Evolutionary conservation across 202 grass and related monocot genomes (phyloP).

Genomic region (Hordeum pubiflorum): DNA sequence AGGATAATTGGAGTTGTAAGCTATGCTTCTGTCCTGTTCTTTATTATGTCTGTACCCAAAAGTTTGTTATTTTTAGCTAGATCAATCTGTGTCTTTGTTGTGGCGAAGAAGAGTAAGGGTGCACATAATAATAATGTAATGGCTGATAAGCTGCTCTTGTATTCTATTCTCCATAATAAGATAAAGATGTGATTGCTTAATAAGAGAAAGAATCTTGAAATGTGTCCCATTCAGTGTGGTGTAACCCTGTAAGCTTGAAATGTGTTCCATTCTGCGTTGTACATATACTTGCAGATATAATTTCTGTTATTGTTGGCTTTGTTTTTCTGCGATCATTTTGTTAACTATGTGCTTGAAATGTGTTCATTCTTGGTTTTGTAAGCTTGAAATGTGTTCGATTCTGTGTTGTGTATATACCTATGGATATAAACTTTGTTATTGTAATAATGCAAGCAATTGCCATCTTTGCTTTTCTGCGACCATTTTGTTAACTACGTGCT

Average conservation of each 20-base stretch:
- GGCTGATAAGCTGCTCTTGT: background rate
- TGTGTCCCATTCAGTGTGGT: no score
- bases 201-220: background rate
- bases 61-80: background rate
- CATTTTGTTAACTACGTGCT: no score
- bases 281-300: background rate
- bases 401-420: no score
- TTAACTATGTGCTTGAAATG: background rate
- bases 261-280: background rate
- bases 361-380: no score
- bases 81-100: background rate
- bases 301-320: background rate
- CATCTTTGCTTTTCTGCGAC: no score
- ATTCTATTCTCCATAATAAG: background rate
- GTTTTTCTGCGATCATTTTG: background rate
- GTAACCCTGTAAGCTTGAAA: background rate
- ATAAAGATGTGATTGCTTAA: background rate
- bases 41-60: background rate
- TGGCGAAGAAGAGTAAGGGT: background rate
- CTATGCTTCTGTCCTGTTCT: background rate
- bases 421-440: no score
- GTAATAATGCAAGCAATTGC: no score
- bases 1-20: background rate
- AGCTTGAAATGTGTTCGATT: background rate
- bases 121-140: background rate